These are phyloP conservation scores for Macrolepiota dolichaula DNA, from an alignment of 768 basidiomycete genomes.

Conservation along the genomic window DNA sequence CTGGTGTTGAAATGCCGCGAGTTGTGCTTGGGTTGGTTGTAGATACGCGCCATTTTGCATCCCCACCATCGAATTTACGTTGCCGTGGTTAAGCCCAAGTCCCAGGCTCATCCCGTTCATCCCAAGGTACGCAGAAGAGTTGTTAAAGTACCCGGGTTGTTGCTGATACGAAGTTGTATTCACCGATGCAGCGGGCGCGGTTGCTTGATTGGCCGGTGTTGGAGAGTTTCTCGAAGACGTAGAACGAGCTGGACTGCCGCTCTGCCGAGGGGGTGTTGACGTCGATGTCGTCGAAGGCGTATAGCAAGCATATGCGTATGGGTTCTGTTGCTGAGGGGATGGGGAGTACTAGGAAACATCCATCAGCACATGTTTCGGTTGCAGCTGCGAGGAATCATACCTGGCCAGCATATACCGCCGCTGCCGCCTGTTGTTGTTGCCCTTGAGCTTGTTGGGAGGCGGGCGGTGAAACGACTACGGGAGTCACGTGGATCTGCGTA, in stretches of 20 bases:
- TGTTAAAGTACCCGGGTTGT: background rate
- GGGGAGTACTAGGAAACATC: constrained; percentile 1
- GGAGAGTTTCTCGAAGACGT: background rate
- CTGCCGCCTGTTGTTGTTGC: background rate
- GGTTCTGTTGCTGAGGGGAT: constrained; percentile 3
- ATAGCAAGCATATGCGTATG: constrained; percentile 8
- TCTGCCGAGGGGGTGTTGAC: background rate
- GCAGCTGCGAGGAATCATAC: background rate
- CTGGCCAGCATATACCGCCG: constrained; percentile 3
- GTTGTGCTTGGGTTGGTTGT: constrained; percentile 1
- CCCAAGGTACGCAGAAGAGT: constrained; percentile 1
- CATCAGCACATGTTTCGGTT: background rate
- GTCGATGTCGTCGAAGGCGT: background rate
- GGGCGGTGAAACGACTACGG: background rate
- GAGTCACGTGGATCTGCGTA: constrained; percentile 3
- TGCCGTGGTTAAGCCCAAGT: background rate
- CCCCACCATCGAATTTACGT: constrained; percentile 4
- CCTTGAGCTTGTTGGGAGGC: constrained; percentile 2
- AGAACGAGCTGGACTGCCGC: background rate
- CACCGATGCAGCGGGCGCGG: background rate
- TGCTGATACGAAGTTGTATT: constrained; percentile 1
- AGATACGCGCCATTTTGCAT: constrained; percentile 3
- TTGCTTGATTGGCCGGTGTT: background rate
- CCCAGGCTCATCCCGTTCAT: constrained; percentile 1
- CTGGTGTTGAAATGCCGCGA: constrained; percentile 5